Evolutionary conservation across 2,329 filamentous ascomycete genomes (phyloP).

Genomic region (Aspergillus sp.): DNA sequence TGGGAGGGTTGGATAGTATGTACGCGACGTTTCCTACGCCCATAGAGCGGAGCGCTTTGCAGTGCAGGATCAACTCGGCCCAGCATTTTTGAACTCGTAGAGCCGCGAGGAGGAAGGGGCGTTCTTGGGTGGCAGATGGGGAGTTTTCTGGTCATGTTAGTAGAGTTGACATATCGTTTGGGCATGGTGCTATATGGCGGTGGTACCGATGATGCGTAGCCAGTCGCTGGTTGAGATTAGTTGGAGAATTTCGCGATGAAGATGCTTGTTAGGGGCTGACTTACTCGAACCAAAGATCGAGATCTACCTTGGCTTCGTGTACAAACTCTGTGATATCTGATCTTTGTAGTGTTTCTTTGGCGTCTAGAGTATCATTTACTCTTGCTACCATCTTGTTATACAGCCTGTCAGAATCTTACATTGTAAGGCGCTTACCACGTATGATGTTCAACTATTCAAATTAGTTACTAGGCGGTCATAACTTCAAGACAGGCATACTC

Average conservation of each 20-base stretch:
- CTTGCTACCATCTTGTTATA: constrained; percentile 29
- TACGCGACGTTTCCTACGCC: constrained; percentile 54
- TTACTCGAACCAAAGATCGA: constrained; percentile 53
- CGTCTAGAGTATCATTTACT: constrained; percentile 40
- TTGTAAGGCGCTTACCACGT: constrained; percentile 28
- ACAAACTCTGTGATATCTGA: constrained; percentile 45
- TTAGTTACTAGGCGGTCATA: constrained; percentile 5
- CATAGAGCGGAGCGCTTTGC: constrained; percentile 53
- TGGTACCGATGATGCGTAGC: constrained; percentile 38
- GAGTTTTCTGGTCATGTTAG: constrained; percentile 27
- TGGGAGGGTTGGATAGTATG: neutral
- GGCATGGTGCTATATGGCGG: no score
- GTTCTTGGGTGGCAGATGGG: constrained; percentile 32
- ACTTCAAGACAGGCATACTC: neutral
- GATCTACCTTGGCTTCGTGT: constrained; percentile 50
- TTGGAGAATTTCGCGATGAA: neutral
- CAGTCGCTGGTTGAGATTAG: constrained; percentile 34
- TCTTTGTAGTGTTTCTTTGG: constrained; percentile 29
- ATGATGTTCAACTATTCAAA: constrained; percentile 44
- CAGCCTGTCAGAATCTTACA: no score
- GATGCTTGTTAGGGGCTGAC: neutral
- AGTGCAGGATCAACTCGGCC: constrained; percentile 56
- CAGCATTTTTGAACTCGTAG: constrained; percentile 57
- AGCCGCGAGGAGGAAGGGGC: constrained; percentile 47
- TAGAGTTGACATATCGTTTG: neutral